Conservation (phyloP, 106 monocot species). For the Ottelia alismoides region DNA sequence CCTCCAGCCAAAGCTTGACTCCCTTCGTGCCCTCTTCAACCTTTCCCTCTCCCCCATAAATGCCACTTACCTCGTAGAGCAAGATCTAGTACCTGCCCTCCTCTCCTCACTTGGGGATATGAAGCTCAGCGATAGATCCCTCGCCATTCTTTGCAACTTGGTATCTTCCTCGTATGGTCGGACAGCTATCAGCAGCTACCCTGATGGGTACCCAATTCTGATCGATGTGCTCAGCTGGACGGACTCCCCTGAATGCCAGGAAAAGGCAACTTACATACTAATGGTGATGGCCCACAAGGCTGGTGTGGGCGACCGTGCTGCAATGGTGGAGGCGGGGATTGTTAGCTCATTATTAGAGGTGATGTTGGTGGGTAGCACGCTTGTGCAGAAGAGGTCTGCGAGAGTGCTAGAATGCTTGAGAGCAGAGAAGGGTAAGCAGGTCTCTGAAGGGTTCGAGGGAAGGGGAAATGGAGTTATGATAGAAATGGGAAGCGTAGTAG, state of each 20-base stretch:
- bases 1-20: slow-evolving; percentile 30
- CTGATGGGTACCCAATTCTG: slow-evolving; percentile 35
- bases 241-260: slow-evolving; percentile 70
- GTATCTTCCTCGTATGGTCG: slow-evolving; percentile 43
- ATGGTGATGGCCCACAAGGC: slow-evolving; percentile 78
- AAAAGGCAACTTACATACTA: slow-evolving; percentile 62
- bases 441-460: slow-evolving; percentile 22
- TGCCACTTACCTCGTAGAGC: slow-evolving; percentile 2
- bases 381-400: slow-evolving; percentile 84
- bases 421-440: slow-evolving; percentile 52
- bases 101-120: slow-evolving; percentile 40
- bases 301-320: slow-evolving; percentile 18
- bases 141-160: slow-evolving; percentile 58
- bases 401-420: slow-evolving; percentile 53
- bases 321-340: slow-evolving; percentile 54
- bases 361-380: slow-evolving; percentile 45
- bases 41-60: slow-evolving; percentile 55
- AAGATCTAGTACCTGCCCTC: slow-evolving; percentile 24
- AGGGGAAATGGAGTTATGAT: neutral
- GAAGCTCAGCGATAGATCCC: slow-evolving; percentile 38
- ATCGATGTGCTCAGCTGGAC: slow-evolving; percentile 70
- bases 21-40: slow-evolving; percentile 78
- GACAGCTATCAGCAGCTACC: slow-evolving; percentile 13
- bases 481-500: slow-evolving; percentile 14
- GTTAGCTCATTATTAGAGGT: slow-evolving; percentile 57